These are phyloP conservation scores for Epichloe sp. DNA, from an alignment of 2,329 filamentous ascomycete species.

Conservation along the genomic window DNA sequence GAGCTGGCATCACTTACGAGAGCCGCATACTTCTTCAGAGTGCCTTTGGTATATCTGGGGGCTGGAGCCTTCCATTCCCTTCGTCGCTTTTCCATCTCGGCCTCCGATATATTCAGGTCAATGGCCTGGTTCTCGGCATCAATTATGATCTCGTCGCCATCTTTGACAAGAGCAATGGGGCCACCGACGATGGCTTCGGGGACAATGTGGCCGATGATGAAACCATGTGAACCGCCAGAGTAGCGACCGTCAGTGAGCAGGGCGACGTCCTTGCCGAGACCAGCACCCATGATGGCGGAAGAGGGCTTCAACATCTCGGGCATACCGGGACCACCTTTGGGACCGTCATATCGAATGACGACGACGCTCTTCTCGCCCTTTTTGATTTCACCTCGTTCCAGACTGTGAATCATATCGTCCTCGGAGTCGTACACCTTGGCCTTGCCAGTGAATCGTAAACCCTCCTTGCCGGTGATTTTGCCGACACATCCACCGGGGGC, in stretches of 20 bases:
- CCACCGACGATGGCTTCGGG: constrained; percentile 79
- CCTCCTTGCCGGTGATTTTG: constrained; percentile 92
- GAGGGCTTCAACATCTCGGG: constrained; percentile 91
- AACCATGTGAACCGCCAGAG: constrained; percentile 72
- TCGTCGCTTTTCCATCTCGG: constrained; percentile 46
- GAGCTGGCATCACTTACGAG: constrained; percentile 45
- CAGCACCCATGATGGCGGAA: constrained; percentile 84
- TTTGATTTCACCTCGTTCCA: constrained; percentile 67
- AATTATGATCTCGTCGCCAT: constrained; percentile 71
- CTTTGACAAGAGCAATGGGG: constrained; percentile 68
- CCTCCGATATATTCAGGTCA: constrained; percentile 52
- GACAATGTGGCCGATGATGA: constrained; percentile 78
- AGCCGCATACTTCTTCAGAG: constrained; percentile 55
- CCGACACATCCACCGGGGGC: constrained; percentile 79
- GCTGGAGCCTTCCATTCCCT: constrained; percentile 49
- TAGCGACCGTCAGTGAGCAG: constrained; percentile 65
- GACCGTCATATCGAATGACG: constrained; percentile 85
- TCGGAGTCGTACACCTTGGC: constrained; percentile 79
- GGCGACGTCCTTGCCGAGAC: constrained; percentile 62
- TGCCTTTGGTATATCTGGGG: constrained; percentile 48
- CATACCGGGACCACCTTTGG: constrained; percentile 89
- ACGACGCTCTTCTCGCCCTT: constrained; percentile 80
- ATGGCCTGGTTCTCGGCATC: constrained; percentile 63
- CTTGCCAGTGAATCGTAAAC: constrained; percentile 67
- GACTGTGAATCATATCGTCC: constrained; percentile 61